Percentiles rank a stretch among this genome's conserved stretches.
These are phyloP conservation scores for Pseudonitzschia multiseries DNA, from an alignment of 108 stramenopile species.

Conservation along the genomic window DNA sequence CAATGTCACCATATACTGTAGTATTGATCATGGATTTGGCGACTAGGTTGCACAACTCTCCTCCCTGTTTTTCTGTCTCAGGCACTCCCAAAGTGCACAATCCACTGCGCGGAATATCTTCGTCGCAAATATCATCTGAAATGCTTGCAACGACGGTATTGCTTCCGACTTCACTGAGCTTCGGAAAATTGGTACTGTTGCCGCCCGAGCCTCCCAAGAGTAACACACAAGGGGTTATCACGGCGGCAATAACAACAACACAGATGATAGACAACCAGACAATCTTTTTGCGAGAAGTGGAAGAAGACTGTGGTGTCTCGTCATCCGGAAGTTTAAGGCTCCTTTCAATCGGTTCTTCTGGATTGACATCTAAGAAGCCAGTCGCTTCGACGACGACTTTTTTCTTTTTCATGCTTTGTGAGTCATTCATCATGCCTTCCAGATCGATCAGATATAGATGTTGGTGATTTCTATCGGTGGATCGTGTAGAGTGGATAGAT, in stretches of 20 bases:
- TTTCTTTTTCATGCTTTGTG: neutral
- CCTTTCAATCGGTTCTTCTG: neutral
- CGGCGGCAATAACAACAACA: neutral
- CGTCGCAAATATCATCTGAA: slow-evolving; percentile 20
- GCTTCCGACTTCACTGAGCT: neutral
- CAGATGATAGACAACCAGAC: neutral
- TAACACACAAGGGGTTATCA: neutral
- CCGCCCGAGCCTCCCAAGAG: neutral
- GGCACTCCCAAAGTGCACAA: slow-evolving; percentile 3
- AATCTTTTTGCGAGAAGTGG: neutral
- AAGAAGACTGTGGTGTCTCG: neutral
- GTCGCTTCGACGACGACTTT: neutral
- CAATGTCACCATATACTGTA: slow-evolving; percentile 39
- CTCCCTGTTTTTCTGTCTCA: slow-evolving; percentile 17
- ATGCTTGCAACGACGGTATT: slow-evolving; percentile 4
- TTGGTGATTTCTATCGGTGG: neutral
- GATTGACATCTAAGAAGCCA: neutral
- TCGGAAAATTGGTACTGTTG: slow-evolving; percentile 5
- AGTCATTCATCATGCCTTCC: neutral
- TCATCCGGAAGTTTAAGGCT: neutral
- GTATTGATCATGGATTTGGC: slow-evolving; percentile 45
- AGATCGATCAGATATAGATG: neutral
- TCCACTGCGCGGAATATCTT: slow-evolving; percentile 15
- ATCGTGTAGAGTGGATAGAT: neutral
- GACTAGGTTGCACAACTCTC: slow-evolving; percentile 46